These are phyloP conservation scores for Sporothrix pallida DNA, from an alignment of 2,329 filamentous ascomycete species.

Conservation along the genomic window DNA sequence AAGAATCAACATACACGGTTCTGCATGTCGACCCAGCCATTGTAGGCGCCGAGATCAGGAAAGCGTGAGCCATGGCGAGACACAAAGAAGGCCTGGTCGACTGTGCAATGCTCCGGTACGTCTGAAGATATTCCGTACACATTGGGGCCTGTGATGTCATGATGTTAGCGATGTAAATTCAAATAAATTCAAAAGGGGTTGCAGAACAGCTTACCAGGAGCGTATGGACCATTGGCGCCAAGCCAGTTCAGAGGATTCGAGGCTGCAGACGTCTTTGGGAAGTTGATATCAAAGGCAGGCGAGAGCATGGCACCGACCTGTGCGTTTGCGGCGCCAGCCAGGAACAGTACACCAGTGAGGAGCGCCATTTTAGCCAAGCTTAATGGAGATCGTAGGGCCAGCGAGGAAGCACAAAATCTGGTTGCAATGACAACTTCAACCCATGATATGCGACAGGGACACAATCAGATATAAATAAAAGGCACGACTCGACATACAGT, in stretches of 20 bases:
- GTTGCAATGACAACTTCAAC: no score
- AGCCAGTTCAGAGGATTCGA: slow-evolving; percentile 52
- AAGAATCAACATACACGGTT: slow-evolving; percentile 46
- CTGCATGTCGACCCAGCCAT: slow-evolving; percentile 59
- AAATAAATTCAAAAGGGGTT: slow-evolving; percentile 18
- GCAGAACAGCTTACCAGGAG: slow-evolving; percentile 49
- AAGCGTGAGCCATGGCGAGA: slow-evolving; percentile 68
- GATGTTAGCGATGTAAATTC: neutral
- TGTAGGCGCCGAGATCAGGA: slow-evolving; percentile 65
- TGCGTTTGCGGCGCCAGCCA: slow-evolving; percentile 36
- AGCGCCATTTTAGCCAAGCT: neutral
- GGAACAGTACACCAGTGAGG: slow-evolving; percentile 30
- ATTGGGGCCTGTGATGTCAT: slow-evolving; percentile 54
- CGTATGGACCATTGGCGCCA: slow-evolving; percentile 61
- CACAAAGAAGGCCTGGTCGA: slow-evolving; percentile 66
- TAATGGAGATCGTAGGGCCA: no score
- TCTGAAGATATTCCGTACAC: slow-evolving; percentile 60
- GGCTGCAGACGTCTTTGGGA: slow-evolving; percentile 39
- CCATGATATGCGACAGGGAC: no score
- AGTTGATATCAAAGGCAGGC: slow-evolving; percentile 41
- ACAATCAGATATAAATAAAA: no score
- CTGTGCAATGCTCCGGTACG: slow-evolving; percentile 60
- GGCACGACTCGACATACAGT: no score
- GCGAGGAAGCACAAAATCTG: no score
- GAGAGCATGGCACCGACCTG: slow-evolving; percentile 38